These are phyloP conservation scores for Crucibulum laeve DNA, from an alignment of 768 basidiomycete genomes.

Conservation along the genomic window DNA sequence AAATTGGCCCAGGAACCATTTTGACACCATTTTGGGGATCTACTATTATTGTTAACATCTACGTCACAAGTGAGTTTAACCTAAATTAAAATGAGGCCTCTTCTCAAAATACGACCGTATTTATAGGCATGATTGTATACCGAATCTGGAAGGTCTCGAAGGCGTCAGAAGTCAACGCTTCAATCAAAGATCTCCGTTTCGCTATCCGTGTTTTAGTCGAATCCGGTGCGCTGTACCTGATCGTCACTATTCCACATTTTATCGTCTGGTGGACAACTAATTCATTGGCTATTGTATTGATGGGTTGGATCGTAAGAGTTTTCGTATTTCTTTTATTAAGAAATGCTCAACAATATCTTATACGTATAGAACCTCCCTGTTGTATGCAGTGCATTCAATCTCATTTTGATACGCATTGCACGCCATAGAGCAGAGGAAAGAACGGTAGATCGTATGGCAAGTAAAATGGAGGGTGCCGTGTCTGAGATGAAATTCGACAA, in stretches of 20 bases:
- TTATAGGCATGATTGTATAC: background rate
- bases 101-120: background rate
- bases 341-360: background rate
- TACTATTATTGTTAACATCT: background rate
- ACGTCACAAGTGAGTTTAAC: slow-evolving; percentile 2
- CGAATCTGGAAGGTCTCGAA: background rate
- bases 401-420: background rate
- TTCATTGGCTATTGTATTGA: background rate
- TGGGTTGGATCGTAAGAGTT: slow-evolving; percentile 2
- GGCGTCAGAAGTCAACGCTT: background rate
- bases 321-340: background rate
- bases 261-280: slow-evolving; percentile 1
- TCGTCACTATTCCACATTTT: slow-evolving; percentile 3
- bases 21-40: slow-evolving; percentile 5
- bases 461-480: too few species aligned
- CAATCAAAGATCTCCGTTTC: background rate
- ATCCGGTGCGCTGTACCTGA: slow-evolving; percentile 2
- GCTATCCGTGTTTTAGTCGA: slow-evolving; percentile 1
- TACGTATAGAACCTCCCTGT: background rate
- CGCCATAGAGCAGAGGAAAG: background rate
- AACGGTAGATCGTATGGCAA: too few species aligned
- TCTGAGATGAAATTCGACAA: too few species aligned
- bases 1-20: slow-evolving; percentile 2
- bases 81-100: background rate
- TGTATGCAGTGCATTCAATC: background rate